A percentile compares a stretch with the other conserved stretches of the same genome.
These are phyloP conservation scores for Tetrahymena elliotti DNA, from an alignment of 73 alveolate species.

Conservation along the genomic window DNA sequence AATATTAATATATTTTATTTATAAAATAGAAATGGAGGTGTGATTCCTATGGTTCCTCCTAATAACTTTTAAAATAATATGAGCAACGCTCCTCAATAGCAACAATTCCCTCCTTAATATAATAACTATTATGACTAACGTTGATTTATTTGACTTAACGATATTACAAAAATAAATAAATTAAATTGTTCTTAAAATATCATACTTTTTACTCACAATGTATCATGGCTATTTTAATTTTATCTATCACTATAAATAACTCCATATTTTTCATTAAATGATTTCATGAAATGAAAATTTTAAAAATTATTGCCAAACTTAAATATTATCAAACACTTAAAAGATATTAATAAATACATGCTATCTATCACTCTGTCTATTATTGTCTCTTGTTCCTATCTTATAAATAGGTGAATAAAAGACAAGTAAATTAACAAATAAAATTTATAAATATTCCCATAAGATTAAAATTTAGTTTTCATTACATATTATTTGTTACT, in stretches of 20 bases:
- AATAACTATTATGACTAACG: neutral
- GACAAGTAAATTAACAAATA: neutral
- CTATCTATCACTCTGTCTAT: neutral
- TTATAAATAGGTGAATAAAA: neutral
- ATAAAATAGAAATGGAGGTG: neutral
- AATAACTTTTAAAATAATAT: neutral
- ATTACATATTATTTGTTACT: neutral
- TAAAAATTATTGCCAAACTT: neutral
- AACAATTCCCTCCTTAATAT: neutral
- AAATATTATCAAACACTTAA: neutral
- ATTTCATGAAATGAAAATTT: neutral
- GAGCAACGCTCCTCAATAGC: neutral
- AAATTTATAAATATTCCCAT: neutral
- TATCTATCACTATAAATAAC: neutral
- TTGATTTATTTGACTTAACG: neutral
- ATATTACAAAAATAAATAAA: neutral
- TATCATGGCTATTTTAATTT: neutral
- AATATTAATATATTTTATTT: neutral
- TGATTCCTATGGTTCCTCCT: neutral
- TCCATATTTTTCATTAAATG: neutral
- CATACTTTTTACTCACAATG: neutral
- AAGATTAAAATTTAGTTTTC: neutral
- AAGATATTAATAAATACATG: neutral
- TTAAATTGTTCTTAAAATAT: neutral
- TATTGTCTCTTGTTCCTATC: neutral